A percentile compares a stretch with the other conserved stretches of the same genome.
Conservation (phyloP, 2,329 filamentous ascomycete species). For the Thermoascus crustaceus region DNA sequence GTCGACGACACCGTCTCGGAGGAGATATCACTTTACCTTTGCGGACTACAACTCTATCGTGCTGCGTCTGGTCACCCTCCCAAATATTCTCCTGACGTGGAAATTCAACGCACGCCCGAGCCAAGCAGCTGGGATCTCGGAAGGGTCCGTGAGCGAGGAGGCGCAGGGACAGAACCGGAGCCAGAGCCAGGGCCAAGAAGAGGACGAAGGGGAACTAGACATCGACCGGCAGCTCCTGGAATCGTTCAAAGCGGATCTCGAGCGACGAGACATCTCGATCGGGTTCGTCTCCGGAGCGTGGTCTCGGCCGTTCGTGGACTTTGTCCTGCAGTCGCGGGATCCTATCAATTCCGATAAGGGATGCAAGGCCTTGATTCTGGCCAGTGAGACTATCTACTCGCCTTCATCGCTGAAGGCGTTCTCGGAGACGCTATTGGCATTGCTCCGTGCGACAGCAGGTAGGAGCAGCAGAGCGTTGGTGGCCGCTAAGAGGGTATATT, state of each 20-base stretch:
- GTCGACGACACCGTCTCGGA: slow-evolving; percentile 7
- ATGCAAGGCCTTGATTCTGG: slow-evolving; percentile 45
- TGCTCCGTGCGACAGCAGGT: slow-evolving; percentile 33
- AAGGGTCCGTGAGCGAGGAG: slow-evolving; percentile 1
- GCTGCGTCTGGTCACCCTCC: slow-evolving; percentile 51
- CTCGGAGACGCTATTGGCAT: slow-evolving; percentile 43
- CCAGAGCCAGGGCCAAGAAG: slow-evolving; percentile 10
- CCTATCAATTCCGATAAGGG: not conserved
- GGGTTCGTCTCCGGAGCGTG: slow-evolving; percentile 54
- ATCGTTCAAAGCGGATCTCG: slow-evolving; percentile 39
- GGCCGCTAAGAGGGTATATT: slow-evolving; percentile 58
- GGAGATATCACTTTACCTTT: slow-evolving; percentile 44
- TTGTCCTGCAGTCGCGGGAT: slow-evolving; percentile 21
- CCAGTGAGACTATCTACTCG: slow-evolving; percentile 58
- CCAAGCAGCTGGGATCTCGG: no score
- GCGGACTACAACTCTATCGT: slow-evolving; percentile 56
- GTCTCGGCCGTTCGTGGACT: slow-evolving; percentile 41
- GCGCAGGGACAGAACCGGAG: slow-evolving; percentile 4
- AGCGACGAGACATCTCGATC: slow-evolving; percentile 37
- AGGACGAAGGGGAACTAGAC: slow-evolving; percentile 36
- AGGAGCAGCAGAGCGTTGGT: slow-evolving; percentile 43
- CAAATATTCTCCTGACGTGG: slow-evolving; percentile 54
- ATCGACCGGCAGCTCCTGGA: slow-evolving; percentile 41
- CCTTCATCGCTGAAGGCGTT: slow-evolving; percentile 48
- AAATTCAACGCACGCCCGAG: slow-evolving; percentile 16